Conservation (phyloP, 108 stramenopile species). For the Pseudonitzschia delicatissima region DNA sequence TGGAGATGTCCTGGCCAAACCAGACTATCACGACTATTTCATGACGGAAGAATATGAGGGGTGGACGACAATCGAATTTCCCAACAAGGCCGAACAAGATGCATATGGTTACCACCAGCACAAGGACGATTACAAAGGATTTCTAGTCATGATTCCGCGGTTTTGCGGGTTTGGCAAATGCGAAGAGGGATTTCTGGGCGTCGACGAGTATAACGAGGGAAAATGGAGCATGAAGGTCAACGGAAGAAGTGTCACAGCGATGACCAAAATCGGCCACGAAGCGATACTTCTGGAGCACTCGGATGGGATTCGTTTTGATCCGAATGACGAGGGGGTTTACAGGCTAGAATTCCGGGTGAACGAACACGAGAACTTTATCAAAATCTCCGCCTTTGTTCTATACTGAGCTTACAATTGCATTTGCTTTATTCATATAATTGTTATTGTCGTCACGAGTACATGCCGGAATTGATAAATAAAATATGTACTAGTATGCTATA, state of each 20-base stretch:
- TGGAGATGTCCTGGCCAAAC: not conserved
- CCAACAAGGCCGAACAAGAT: conserved; percentile 39
- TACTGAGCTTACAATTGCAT: not conserved
- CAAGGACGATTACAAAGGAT: conserved; percentile 9
- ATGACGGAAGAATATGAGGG: conserved; percentile 4
- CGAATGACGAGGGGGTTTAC: not conserved
- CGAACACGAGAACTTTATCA: not conserved
- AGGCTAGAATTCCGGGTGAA: conserved; percentile 6
- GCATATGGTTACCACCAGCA: conserved; percentile 14
- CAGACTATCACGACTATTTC: not conserved
- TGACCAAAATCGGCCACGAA: conserved; percentile 1
- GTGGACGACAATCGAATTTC: conserved; percentile 26
- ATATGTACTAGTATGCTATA: too few species aligned
- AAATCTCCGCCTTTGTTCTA: conserved; percentile 10
- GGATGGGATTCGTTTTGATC: not conserved
- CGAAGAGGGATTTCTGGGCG: conserved; percentile 14
- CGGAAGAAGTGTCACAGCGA: not conserved
- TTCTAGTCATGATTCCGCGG: conserved; percentile 22
- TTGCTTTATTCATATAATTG: not conserved
- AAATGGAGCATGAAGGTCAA: conserved; percentile 11
- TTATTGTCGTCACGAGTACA: not conserved
- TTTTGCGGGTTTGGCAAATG: conserved; percentile 32
- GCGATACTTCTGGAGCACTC: not conserved
- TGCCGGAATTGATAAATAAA: not conserved
- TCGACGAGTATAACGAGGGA: conserved; percentile 10